A percentile compares a stretch with the other conserved stretches of the same genome.
Conservation (phyloP, 116 monocot species). For the Iris pallida region DNA sequence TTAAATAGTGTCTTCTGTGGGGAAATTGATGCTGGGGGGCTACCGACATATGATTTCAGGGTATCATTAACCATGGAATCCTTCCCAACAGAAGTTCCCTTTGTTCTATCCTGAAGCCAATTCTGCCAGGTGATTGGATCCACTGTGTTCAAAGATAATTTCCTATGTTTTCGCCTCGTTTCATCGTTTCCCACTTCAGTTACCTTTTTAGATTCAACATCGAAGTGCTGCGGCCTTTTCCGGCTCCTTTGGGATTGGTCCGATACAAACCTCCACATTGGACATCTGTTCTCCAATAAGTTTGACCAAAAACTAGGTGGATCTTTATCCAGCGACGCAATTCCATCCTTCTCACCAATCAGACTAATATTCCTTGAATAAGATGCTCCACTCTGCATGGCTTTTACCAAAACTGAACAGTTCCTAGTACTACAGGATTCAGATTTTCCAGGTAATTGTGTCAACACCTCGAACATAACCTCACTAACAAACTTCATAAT, state of each 20-base stretch:
- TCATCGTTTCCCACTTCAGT: slow-evolving; percentile 37
- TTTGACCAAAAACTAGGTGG: slow-evolving; percentile 57
- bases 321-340: slow-evolving; percentile 35
- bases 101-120: slow-evolving; percentile 10
- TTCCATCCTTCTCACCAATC: slow-evolving; percentile 55
- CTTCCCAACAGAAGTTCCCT: background rate
- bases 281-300: slow-evolving; percentile 55
- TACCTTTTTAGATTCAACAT: slow-evolving; percentile 11
- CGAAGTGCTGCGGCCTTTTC: slow-evolving; percentile 35
- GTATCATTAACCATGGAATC: slow-evolving; percentile 3
- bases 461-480: slow-evolving; percentile 43
- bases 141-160: slow-evolving; percentile 16
- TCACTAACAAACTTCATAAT: slow-evolving; percentile 41
- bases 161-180: slow-evolving; percentile 41
- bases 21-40: slow-evolving; percentile 1
- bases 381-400: slow-evolving; percentile 32
- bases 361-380: slow-evolving; percentile 63
- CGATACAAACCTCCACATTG: slow-evolving; percentile 49
- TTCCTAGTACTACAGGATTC: slow-evolving; percentile 1
- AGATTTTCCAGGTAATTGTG: slow-evolving; percentile 17
- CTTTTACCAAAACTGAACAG: slow-evolving; percentile 34
- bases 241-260: slow-evolving; percentile 39
- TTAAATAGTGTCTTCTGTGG: background rate
- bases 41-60: background rate
- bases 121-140: slow-evolving; percentile 12